Evolutionary conservation across 139 green algal genomes (phyloP).

Genomic region (Chlamydomonas schloesseri): DNA sequence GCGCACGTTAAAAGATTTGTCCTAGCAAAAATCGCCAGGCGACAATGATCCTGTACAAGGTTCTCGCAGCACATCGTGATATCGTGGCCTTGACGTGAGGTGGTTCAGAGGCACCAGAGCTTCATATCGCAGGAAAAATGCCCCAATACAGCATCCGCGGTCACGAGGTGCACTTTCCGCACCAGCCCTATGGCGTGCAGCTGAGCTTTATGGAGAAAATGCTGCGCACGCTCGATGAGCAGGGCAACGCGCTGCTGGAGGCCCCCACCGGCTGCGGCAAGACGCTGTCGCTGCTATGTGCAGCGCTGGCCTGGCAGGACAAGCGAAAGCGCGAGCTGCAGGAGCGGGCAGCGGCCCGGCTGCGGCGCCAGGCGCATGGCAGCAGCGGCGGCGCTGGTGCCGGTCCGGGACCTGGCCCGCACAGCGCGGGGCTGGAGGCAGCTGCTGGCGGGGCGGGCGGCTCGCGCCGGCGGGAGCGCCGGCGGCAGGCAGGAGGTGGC

Average conservation of each 20-base stretch:
- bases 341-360: background rate
- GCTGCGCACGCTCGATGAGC: constrained; percentile 72
- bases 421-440: background rate
- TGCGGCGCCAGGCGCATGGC: background rate
- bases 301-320: constrained; percentile 80
- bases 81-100: no score
- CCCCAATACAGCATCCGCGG: constrained; percentile 43
- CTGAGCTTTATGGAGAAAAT: constrained; percentile 89
- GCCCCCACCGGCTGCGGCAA: constrained; percentile 84
- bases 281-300: constrained; percentile 91
- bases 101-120: no score
- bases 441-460: no score
- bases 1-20: no score
- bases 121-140: no score
- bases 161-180: constrained; percentile 80
- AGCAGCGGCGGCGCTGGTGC: background rate
- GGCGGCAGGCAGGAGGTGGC: no score
- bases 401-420: background rate
- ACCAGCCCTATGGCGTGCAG: constrained; percentile 85
- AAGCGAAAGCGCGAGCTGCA: constrained; percentile 7
- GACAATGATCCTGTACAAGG: no score
- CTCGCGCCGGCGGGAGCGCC: no score
- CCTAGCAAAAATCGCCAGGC: no score
- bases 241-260: constrained; percentile 65
- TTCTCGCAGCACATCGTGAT: no score